phyloP scores from a whole-genome alignment of 169 alveolate genomes.

The Plasmodium inui region DNA sequence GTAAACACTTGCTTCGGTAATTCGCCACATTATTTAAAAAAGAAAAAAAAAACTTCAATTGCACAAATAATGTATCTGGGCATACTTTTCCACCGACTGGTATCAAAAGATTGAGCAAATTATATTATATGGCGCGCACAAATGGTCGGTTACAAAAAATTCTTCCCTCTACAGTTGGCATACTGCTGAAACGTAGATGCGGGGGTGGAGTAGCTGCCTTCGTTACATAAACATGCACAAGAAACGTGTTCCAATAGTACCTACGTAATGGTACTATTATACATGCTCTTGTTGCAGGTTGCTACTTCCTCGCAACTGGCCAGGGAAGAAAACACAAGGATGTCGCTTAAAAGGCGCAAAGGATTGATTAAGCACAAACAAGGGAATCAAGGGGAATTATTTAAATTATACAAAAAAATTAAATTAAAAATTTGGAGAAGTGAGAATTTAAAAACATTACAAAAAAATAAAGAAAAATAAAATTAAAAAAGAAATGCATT shows the following conservation, averaged over 20 bases:
- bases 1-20: not conserved
- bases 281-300: not conserved
- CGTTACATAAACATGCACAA: not conserved
- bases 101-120: not conserved
- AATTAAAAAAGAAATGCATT: not conserved
- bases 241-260: not conserved
- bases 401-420: not conserved
- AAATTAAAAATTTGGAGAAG: not conserved
- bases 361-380: not conserved
- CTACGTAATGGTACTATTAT: not conserved
- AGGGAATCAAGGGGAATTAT: not conserved
- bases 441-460: not conserved
- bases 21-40: not conserved
- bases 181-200: not conserved
- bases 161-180: not conserved
- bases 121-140: not conserved
- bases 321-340: not conserved
- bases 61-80: not conserved
- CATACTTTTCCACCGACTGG: not conserved
- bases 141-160: not conserved
- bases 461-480: not conserved
- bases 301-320: not conserved
- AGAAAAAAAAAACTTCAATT: not conserved
- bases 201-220: not conserved
- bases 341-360: not conserved